A percentile compares a stretch with the other conserved stretches of the same genome.
These are phyloP conservation scores for Penicillium subrubescens DNA, from an alignment of 495 filamentous ascomycete species.

Conservation along the genomic window DNA sequence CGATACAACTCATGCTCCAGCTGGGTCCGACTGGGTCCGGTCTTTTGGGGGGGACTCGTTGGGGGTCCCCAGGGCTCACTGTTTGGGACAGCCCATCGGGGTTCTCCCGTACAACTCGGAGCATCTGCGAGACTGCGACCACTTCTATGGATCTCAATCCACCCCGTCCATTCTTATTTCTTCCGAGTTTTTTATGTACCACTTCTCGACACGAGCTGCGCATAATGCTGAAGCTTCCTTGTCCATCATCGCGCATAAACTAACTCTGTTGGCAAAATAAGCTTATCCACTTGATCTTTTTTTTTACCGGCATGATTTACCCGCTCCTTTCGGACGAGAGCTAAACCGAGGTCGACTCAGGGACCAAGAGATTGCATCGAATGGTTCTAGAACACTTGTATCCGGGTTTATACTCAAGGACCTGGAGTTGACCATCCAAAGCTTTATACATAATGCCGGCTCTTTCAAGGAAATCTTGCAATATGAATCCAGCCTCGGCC, in stretches of 20 bases:
- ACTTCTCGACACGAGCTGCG: not conserved
- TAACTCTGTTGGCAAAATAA: conserved; percentile 3
- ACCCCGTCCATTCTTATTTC: not conserved
- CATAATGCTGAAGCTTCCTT: not conserved
- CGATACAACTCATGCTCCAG: not conserved
- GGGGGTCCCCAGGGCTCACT: not conserved
- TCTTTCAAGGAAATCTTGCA: not conserved
- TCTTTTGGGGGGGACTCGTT: not conserved
- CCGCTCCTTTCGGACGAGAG: conserved; percentile 8
- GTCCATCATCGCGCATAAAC: not conserved
- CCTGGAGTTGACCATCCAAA: not conserved
- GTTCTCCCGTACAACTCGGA: not conserved
- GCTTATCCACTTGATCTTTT: conserved; percentile 4
- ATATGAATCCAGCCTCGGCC: not conserved
- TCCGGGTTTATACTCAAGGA: not conserved
- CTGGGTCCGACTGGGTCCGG: not conserved
- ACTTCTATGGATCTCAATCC: not conserved
- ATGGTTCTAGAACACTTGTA: not conserved
- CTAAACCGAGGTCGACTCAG: not conserved
- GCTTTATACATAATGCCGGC: not conserved
- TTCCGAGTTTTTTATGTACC: not conserved
- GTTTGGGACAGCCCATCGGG: not conserved
- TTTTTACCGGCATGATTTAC: conserved; percentile 7
- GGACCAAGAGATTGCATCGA: not conserved
- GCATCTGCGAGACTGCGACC: not conserved